Conservation (phyloP, 257 asterid genomes). For the Plantago major region DNA sequence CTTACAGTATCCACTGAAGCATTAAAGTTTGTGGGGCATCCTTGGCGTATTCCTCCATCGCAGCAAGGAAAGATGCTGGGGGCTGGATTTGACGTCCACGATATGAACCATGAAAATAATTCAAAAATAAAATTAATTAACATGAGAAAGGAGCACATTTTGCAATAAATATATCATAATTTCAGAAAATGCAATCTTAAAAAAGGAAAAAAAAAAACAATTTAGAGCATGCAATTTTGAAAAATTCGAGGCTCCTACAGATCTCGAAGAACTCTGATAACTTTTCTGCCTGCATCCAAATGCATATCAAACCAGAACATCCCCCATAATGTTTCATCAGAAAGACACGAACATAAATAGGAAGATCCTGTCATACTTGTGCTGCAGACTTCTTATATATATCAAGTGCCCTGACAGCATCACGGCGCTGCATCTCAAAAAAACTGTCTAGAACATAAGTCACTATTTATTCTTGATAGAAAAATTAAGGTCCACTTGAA, state of each 20-base stretch:
- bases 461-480: constrained; percentile 16
- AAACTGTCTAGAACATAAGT: constrained; percentile 36
- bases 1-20: constrained; percentile 63
- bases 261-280: constrained; percentile 68
- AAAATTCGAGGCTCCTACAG: constrained; percentile 57
- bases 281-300: constrained; percentile 53
- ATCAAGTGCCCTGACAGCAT: constrained; percentile 73
- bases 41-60: constrained; percentile 75
- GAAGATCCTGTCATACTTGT: constrained; percentile 40
- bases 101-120: constrained; percentile 13
- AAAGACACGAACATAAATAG: not conserved
- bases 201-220: constrained; percentile 1
- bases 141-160: not conserved
- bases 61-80: constrained; percentile 49
- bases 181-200: not conserved
- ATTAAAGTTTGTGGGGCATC: constrained; percentile 57
- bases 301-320: constrained; percentile 4
- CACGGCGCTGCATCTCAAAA: constrained; percentile 72
- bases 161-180: not conserved
- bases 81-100: constrained; percentile 39
- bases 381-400: constrained; percentile 59
- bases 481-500: not conserved
- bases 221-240: not conserved
- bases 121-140: not conserved
- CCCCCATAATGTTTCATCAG: not conserved